Percentiles rank a stretch among this genome's conserved stretches.
Evolutionary conservation across 768 basidiomycete species (phyloP).

Genomic region (Calocera viscosa): DNA sequence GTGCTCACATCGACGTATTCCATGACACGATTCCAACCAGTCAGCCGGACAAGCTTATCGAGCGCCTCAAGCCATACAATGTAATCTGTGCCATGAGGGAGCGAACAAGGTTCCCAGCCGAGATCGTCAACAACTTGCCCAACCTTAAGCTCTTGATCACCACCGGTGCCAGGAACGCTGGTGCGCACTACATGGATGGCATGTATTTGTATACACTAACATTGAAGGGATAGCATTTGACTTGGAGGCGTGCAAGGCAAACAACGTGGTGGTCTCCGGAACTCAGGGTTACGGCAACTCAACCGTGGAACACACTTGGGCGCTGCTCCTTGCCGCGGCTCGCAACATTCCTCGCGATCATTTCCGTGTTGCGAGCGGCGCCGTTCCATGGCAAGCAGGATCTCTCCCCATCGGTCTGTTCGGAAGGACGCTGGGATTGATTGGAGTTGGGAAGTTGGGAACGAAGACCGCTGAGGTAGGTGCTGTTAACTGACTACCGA

Average conservation of each 20-base stretch:
- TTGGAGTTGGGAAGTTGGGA: conserved; percentile 52
- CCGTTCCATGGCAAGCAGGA: conserved; percentile 41
- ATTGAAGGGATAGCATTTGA: conserved; percentile 40
- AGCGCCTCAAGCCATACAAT: conserved; percentile 39
- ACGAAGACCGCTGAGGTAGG: conserved; percentile 38
- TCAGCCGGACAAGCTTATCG: conserved; percentile 40
- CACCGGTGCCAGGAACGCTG: conserved; percentile 31
- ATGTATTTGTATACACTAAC: neutral
- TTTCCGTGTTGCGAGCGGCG: conserved; percentile 34
- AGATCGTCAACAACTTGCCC: conserved; percentile 43
- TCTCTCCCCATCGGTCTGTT: conserved; percentile 38
- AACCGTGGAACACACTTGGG: conserved; percentile 47
- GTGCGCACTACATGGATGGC: neutral
- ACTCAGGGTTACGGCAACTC: conserved; percentile 35
- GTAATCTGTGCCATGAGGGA: conserved; percentile 58
- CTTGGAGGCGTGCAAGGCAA: conserved; percentile 33
- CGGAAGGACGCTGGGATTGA: conserved; percentile 46
- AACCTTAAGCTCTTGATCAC: conserved; percentile 50
- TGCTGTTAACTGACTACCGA: conserved; percentile 10
- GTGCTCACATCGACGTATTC: conserved; percentile 36
- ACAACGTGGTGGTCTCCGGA: conserved; percentile 43
- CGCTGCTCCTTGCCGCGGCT: conserved; percentile 41
- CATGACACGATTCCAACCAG: conserved; percentile 34
- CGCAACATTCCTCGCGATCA: conserved; percentile 42
- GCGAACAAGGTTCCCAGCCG: conserved; percentile 42